Evolutionary conservation across 345 rosid species (phyloP).

Genomic region (Aquilaria malaccensis): DNA sequence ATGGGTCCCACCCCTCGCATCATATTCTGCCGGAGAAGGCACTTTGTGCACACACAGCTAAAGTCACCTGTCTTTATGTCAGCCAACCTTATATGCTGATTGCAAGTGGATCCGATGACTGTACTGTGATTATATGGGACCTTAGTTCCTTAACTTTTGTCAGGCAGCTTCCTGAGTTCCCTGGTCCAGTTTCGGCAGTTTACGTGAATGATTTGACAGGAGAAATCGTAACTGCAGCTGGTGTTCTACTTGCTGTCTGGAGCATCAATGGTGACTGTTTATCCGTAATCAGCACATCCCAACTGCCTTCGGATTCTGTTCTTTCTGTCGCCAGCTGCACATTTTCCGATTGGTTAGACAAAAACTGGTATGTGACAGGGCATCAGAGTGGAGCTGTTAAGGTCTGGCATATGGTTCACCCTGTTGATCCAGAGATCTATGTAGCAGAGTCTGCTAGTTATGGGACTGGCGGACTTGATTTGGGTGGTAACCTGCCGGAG

Average conservation of each 20-base stretch:
- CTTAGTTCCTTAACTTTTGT: slow-evolving; percentile 82
- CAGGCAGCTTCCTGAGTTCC: slow-evolving; percentile 87
- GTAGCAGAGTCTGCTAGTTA: slow-evolving; percentile 37
- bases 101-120: slow-evolving; percentile 93
- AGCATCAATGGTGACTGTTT: slow-evolving; percentile 97
- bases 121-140: slow-evolving; percentile 94
- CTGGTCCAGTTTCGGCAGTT: slow-evolving; percentile 79
- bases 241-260: slow-evolving; percentile 94
- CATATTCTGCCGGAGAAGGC: slow-evolving; percentile 69
- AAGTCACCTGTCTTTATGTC: slow-evolving; percentile 83
- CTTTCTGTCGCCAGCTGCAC: slow-evolving; percentile 80
- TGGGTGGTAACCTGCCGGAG: slow-evolving; percentile 62
- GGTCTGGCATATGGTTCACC: slow-evolving; percentile 94
- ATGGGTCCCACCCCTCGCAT: slow-evolving; percentile 50
- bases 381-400: slow-evolving; percentile 98
- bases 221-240: slow-evolving; percentile 94
- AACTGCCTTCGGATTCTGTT: slow-evolving; percentile 91
- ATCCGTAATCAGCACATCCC: slow-evolving; percentile 83
- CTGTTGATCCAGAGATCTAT: slow-evolving; percentile 43
- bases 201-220: slow-evolving; percentile 91
- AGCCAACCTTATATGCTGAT: slow-evolving; percentile 97
- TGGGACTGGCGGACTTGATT: slow-evolving; percentile 46
- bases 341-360: slow-evolving; percentile 89
- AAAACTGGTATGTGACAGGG: slow-evolving; percentile 92
- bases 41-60: slow-evolving; percentile 76